Evolutionary conservation across 306 rosid genomes (phyloP), one percentile per base, ranked within the genome.

Genomic region (Quillaja saponaria): DNA sequence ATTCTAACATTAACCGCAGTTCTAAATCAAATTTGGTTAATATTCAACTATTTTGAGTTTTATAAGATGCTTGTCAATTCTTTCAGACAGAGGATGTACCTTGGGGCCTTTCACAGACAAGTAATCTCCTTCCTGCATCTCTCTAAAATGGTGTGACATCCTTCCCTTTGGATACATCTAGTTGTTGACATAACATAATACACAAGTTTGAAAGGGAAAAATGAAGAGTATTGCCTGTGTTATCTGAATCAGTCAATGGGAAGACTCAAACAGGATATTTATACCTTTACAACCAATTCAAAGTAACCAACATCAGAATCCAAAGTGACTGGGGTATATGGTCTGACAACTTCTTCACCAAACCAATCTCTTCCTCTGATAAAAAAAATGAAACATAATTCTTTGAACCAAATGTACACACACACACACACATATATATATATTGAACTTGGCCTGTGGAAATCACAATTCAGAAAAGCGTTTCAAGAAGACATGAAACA

Each of bases 301-400:
- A 88, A 88, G 80, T 83, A 78, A 20, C 94, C 96, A 56, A 81
- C 19, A 77, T 85, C 72, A 7, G 86, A 74, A 76, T 88, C 84
- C 86, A 88, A 83, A 20, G 94, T 88, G 66, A 85, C 80, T 42
- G 96, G 96, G 34, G 96, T 88, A 44, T 88, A 88, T 16, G 96
- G 76, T 73, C 85, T 88, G 45, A 44, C 17, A 44, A 85, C 94
- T 66, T 81, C 81, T 48, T 66, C 79, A 59, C 90, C 87, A 45
- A 53, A 25, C 44, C 82, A 66, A 71, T 85, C 96, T 58, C 49
- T 85, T 31, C 94, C 94, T 61, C 94, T 88, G 76, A 48, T 19
- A 28, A 49, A 55, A 18, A 20, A 66, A 13, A 41, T 13, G 40
- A 50, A 71, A 14, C 2, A 1, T 13, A 25, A 37, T 37, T 37